Evolutionary conservation across 2,329 filamentous ascomycete species (phyloP).

Genomic region (Daldinia eschscholtzii): DNA sequence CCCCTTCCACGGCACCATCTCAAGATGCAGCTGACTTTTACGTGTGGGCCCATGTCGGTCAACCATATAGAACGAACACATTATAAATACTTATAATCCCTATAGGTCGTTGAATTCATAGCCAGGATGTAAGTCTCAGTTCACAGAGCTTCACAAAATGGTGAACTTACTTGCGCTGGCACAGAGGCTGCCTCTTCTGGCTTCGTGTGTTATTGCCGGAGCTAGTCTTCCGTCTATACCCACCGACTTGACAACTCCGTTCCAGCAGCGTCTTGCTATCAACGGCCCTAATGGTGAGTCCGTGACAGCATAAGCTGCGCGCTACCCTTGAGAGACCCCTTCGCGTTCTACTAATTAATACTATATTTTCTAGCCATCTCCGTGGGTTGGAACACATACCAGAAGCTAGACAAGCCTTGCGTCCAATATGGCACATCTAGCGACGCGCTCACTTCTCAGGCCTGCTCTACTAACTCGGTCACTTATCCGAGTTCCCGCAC

Average conservation of each 20-base stretch:
- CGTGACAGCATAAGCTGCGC: constrained; percentile 2
- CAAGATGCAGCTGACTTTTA: constrained; percentile 22
- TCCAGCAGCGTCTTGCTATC: constrained; percentile 66
- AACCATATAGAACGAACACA: constrained; percentile 28
- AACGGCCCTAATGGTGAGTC: constrained; percentile 62
- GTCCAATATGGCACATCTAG: constrained; percentile 64
- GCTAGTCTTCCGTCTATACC: constrained; percentile 62
- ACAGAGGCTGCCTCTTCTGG: constrained; percentile 49
- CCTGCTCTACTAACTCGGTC: constrained; percentile 61
- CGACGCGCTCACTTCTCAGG: constrained; percentile 53
- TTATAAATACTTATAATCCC: constrained; percentile 40
- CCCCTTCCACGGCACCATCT: constrained; percentile 21
- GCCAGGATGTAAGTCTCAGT: constrained; percentile 15
- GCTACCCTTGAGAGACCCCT: constrained; percentile 4
- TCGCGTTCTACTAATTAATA: constrained; percentile 15
- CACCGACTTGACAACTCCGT: constrained; percentile 63
- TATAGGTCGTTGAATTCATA: constrained; percentile 11
- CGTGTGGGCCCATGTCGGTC: constrained; percentile 32
- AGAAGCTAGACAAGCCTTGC: constrained; percentile 59
- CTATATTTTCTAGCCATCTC: constrained; percentile 58
- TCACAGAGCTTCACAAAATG: constrained; percentile 43
- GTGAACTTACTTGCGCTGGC: constrained; percentile 40
- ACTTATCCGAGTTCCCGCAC: constrained; percentile 69
- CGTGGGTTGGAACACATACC: constrained; percentile 70
- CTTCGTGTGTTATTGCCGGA: constrained; percentile 45